A percentile compares a stretch with the other conserved stretches of the same genome.
phyloP scores from a whole-genome alignment of 495 filamentous ascomycete genomes.

The Darksidea phi region DNA sequence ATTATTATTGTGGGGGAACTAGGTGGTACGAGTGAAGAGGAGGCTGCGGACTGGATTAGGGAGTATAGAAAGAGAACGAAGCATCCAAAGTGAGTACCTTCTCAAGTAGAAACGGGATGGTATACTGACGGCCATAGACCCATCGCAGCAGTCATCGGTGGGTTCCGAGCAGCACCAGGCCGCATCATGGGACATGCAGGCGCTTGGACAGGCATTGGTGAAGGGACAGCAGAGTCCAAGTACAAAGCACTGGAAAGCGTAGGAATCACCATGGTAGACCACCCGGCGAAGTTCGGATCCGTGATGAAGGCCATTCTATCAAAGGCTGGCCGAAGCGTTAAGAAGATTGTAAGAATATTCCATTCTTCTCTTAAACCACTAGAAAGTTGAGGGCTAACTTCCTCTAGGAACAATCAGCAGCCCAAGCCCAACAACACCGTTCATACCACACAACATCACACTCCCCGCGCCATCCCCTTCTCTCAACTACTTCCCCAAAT shows the following conservation, averaged over 20 bases:
- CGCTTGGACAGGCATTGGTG: slow-evolving; percentile 67
- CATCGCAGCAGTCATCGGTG: slow-evolving; percentile 75
- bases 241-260: slow-evolving; percentile 65
- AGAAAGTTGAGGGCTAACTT: background rate
- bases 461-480: slow-evolving; percentile 1
- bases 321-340: slow-evolving; percentile 37
- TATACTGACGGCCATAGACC: slow-evolving; percentile 53
- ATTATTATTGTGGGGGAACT: slow-evolving; percentile 85
- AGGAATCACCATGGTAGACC: slow-evolving; percentile 73
- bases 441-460: slow-evolving; percentile 39
- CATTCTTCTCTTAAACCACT: background rate
- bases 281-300: slow-evolving; percentile 76
- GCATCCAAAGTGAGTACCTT: slow-evolving; percentile 64
- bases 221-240: slow-evolving; percentile 65
- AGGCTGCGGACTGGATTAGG: slow-evolving; percentile 76
- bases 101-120: slow-evolving; percentile 13
- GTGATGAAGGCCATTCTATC: slow-evolving; percentile 62
- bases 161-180: slow-evolving; percentile 62
- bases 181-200: slow-evolving; percentile 90
- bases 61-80: slow-evolving; percentile 59
- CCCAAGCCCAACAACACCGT: slow-evolving; percentile 30
- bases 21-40: slow-evolving; percentile 76
- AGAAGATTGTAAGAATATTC: slow-evolving; percentile 34
- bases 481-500: background rate
- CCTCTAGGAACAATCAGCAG: slow-evolving; percentile 29